These are phyloP conservation scores for Tetrahymena borealis DNA, from an alignment of 73 alveolate species.

Conservation along the genomic window DNA sequence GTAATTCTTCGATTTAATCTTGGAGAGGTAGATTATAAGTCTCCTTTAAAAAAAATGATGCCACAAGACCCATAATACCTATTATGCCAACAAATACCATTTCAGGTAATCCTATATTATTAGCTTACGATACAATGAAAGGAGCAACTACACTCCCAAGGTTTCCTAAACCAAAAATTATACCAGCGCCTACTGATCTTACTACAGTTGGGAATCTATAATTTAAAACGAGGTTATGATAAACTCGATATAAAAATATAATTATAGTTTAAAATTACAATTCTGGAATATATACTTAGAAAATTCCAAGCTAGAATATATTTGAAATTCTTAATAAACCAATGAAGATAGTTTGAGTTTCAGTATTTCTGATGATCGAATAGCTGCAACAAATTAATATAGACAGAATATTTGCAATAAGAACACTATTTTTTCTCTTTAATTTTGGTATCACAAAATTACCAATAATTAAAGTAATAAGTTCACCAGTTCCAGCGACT, in stretches of 20 bases:
- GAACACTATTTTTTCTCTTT: background rate
- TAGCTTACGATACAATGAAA: background rate
- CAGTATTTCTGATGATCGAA: background rate
- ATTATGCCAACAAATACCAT: background rate
- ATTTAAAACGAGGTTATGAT: background rate
- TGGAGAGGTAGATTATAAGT: background rate
- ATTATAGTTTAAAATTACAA: background rate
- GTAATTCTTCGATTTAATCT: background rate
- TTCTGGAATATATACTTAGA: background rate
- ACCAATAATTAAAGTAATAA: background rate
- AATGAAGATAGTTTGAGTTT: background rate
- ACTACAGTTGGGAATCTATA: background rate
- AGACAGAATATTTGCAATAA: background rate
- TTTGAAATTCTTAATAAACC: background rate
- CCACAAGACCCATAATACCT: background rate
- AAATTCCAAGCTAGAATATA: background rate
- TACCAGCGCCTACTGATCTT: background rate
- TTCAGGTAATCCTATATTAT: background rate
- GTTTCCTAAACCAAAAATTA: background rate
- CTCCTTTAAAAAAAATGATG: background rate
- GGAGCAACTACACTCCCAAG: background rate
- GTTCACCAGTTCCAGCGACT: conserved; percentile 1
- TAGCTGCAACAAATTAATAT: background rate
- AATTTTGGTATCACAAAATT: background rate
- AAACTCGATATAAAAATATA: background rate